phyloP scores from a whole-genome alignment of 108 stramenopile genomes.

The Fragilariopsis cylindrus region DNA sequence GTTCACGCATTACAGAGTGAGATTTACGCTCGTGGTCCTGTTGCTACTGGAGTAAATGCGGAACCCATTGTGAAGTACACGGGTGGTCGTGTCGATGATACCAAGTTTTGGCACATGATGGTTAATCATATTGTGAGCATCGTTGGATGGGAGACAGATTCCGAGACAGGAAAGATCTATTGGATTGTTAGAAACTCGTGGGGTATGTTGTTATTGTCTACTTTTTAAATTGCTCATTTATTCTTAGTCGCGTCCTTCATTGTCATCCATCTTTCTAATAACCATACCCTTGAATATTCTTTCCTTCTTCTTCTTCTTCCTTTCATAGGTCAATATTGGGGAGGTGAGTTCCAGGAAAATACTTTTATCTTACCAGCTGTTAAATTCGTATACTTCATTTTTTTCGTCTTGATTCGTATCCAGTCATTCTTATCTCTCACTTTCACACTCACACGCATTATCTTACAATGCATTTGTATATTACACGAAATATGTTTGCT shows the following conservation, averaged over 20 bases:
- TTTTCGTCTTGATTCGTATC: background rate
- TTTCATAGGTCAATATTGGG: conserved; percentile 30
- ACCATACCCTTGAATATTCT: background rate
- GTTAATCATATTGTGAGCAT: conserved; percentile 79
- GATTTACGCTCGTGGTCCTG: conserved; percentile 86
- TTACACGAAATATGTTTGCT: too few relatives aligned
- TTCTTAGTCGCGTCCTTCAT: background rate
- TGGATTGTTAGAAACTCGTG: conserved; percentile 92
- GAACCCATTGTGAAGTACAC: conserved; percentile 74
- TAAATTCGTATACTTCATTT: background rate
- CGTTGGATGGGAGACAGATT: conserved; percentile 79
- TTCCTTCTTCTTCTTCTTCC: background rate
- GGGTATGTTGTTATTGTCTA: conserved; percentile 18
- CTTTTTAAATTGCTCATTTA: background rate
- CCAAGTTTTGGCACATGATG: conserved; percentile 37
- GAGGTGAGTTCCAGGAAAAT: background rate
- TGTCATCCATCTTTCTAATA: background rate
- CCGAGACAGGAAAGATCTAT: conserved; percentile 53
- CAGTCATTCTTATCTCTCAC: too few relatives aligned
- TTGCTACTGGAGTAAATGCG: conserved; percentile 67
- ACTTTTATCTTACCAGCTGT: background rate
- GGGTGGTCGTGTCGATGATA: conserved; percentile 65
- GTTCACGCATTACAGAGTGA: conserved; percentile 85
- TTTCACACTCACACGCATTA: too few relatives aligned
- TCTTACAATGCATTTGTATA: background rate